Percentiles rank a stretch among this genome's conserved stretches.
These are phyloP conservation scores for Glutinoglossum americanum DNA, from an alignment of 495 filamentous ascomycete species.

Conservation along the genomic window DNA sequence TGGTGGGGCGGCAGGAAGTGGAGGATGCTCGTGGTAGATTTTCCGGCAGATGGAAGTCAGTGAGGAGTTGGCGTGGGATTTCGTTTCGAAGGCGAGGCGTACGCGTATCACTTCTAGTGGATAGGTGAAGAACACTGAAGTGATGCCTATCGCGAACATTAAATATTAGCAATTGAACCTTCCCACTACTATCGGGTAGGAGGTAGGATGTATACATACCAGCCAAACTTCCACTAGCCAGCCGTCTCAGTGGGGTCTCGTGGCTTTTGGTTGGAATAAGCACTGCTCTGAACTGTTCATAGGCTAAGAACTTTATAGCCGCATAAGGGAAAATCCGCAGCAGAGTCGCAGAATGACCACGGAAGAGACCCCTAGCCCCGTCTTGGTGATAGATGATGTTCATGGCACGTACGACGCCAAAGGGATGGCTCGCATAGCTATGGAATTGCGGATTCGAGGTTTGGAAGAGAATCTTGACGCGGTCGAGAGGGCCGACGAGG, in stretches of 20 bases:
- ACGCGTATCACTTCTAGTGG: slow-evolving; percentile 84
- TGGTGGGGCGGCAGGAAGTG: slow-evolving; percentile 7
- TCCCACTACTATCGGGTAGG: neutral
- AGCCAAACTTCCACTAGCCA: slow-evolving; percentile 59
- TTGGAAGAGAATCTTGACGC: slow-evolving; percentile 98
- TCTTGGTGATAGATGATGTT: slow-evolving; percentile 59
- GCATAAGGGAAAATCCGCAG: slow-evolving; percentile 95
- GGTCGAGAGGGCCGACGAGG: slow-evolving; percentile 81
- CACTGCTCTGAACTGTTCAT: slow-evolving; percentile 72
- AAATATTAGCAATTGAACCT: neutral
- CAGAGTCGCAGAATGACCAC: slow-evolving; percentile 84
- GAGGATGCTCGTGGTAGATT: slow-evolving; percentile 57
- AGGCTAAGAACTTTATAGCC: slow-evolving; percentile 90
- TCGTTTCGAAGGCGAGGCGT: slow-evolving; percentile 84
- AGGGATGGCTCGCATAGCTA: slow-evolving; percentile 78
- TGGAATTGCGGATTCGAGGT: slow-evolving; percentile 80
- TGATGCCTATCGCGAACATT: slow-evolving; percentile 32
- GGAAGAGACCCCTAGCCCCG: slow-evolving; percentile 57
- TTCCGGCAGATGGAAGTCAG: slow-evolving; percentile 50
- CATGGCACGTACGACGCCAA: slow-evolving; percentile 54
- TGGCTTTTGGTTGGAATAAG: slow-evolving; percentile 47
- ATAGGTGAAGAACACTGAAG: slow-evolving; percentile 87
- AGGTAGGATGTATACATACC: neutral
- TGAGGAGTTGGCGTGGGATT: slow-evolving; percentile 37
- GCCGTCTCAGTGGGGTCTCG: slow-evolving; percentile 59